Percentiles rank a stretch among this genome's conserved stretches.
phyloP scores from a whole-genome alignment of 352 stramenopile genomes.

The Elongisporangium anandrum region DNA sequence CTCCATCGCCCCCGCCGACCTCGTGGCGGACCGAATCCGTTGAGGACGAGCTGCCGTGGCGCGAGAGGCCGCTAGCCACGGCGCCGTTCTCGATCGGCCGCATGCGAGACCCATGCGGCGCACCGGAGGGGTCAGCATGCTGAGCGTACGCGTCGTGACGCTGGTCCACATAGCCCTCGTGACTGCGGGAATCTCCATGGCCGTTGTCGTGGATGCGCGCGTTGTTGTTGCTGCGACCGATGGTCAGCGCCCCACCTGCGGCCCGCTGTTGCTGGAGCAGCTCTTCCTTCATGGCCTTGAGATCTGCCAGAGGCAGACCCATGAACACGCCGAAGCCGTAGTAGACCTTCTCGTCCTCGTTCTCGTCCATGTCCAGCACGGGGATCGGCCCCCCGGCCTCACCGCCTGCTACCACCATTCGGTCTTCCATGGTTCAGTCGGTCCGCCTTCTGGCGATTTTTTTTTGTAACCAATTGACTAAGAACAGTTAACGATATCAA shows the following conservation, averaged over 20 bases:
- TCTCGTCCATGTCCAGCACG: constrained; percentile 34
- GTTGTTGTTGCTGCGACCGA: constrained; percentile 1
- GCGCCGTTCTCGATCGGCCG: not conserved
- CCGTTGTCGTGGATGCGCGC: constrained; percentile 6
- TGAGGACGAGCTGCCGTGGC: not conserved
- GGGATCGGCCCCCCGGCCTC: constrained; percentile 16
- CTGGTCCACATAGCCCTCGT: constrained; percentile 7
- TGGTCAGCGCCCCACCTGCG: constrained; percentile 6
- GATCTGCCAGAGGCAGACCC: constrained; percentile 73
- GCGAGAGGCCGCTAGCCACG: not conserved
- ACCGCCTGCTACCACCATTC: constrained; percentile 14
- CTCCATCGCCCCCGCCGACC: constrained; percentile 14
- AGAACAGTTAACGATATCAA: not conserved
- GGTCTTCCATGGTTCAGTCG: constrained; percentile 27
- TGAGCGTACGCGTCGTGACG: constrained; percentile 8
- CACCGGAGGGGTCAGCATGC: not conserved
- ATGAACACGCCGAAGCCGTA: constrained; percentile 89
- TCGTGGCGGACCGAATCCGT: constrained; percentile 4
- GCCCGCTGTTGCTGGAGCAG: constrained; percentile 58
- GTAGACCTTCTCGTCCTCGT: constrained; percentile 84
- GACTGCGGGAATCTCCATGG: constrained; percentile 9
- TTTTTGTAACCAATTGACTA: not conserved
- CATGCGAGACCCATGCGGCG: not conserved
- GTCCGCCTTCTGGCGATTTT: not conserved
- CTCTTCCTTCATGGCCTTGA: constrained; percentile 83